phyloP scores from a whole-genome alignment of 2,329 filamentous ascomycete species.

The Zymoseptoria passerinii region DNA sequence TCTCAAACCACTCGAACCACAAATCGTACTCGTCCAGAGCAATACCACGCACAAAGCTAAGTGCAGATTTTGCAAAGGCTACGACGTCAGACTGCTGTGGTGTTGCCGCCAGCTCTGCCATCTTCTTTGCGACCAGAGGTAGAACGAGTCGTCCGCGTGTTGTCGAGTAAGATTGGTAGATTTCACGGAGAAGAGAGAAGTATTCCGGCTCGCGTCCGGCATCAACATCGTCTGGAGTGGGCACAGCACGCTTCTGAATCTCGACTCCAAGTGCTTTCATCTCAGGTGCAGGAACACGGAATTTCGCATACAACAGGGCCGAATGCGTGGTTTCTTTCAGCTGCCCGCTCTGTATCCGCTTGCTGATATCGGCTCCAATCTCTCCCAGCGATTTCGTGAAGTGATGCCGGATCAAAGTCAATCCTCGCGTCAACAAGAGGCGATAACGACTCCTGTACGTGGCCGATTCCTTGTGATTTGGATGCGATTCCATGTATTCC shows the following conservation, averaged over 20 bases:
- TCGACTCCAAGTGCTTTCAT: conserved; percentile 58
- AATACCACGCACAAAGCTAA: conserved; percentile 57
- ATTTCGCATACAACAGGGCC: conserved; percentile 62
- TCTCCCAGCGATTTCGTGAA: conserved; percentile 57
- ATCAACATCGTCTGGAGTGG: conserved; percentile 33
- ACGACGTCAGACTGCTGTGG: conserved; percentile 57
- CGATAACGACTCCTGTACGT: conserved; percentile 83
- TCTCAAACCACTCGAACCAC: conserved; percentile 59
- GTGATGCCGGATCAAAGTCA: conserved; percentile 59
- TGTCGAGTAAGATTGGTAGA: conserved; percentile 56
- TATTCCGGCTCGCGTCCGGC: conserved; percentile 57
- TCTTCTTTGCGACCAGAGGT: conserved; percentile 55
- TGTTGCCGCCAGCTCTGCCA: conserved; percentile 47
- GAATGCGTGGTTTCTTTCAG: conserved; percentile 65
- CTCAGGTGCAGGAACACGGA: conserved; percentile 57
- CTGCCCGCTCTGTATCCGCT: conserved; percentile 57
- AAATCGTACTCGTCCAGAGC: conserved; percentile 61
- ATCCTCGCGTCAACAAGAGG: conserved; percentile 62
- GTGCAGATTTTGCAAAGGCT: conserved; percentile 54
- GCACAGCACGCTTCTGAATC: conserved; percentile 58
- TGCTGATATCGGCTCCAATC: conserved; percentile 53
- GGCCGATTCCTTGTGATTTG: conserved; percentile 77
- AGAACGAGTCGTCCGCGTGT: conserved; percentile 51
- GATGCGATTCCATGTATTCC: conserved; percentile 81
- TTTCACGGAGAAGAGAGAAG: conserved; percentile 56